Base-by-base conservation (phyloP, 257 asterid genomes). In the Solanum sejunctum region DNA sequence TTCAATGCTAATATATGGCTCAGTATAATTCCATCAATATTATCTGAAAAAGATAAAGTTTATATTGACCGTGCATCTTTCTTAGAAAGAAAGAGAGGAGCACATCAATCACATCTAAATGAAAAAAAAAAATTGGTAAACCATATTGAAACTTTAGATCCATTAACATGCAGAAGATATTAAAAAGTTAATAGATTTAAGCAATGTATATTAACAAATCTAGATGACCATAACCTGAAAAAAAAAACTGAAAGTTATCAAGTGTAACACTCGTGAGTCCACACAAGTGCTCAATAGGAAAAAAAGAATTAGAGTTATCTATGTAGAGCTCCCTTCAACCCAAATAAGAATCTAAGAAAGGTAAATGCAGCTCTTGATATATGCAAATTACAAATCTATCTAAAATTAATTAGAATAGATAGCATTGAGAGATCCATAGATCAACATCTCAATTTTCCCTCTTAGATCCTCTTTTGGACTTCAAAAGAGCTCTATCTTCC, bases 261-360 rank as follows among this genome's bases (percentile, higher is more conserved):
- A 36, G 41, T 36, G 41, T 36, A 4, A 36, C 41, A 36, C 41
- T 36, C 41, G 41, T 4, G 5, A 36, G 41, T 36, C 41, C 41
- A 36, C 4, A 36, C 41, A 36, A 5, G 41, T 36, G 5, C 41
- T 36, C 41, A 36, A 36, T 1, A 36, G 41, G 6, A 36, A 36
- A 36, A 36, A 36, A 36, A 15, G 1, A 57, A 57, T 8, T 57
- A 57, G 1, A 4, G 9, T 23, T 61, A 21, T 58, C 81, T 79
- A 86, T 83, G 92, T 89, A 91, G 93, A 91, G 94, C 98, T 93
- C 98, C 97, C 97, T 94, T 93, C 98, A 93, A 91, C 93, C 98
- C 98, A 94, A 94, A 94, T 23, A 91, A 89, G 93, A 92, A 52
- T 88, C 80, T 43, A 79, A 88, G 91, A n/a, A 87, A 89, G 91